Evolutionary conservation across 768 basidiomycete genomes (phyloP), one percentile per base, ranked within the genome.

Genomic region (Boletus reticuloceps): DNA sequence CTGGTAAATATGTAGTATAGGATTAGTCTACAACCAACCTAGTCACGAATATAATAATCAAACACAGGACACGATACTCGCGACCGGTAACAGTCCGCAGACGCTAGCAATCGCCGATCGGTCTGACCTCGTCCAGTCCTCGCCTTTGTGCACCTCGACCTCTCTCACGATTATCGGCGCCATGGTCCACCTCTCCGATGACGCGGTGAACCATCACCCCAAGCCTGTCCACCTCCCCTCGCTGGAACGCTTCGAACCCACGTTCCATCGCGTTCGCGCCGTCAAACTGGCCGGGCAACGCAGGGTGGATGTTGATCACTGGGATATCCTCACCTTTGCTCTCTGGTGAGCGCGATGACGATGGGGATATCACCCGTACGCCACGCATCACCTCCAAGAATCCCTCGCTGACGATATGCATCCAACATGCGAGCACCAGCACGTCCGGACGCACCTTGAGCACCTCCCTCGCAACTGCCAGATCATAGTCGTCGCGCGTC

Each of bases 241-340:
- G 81, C 66, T 89, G 81, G 68, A 91, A 97, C 0, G 94, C 94
- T 58, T 92, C 91, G 66, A 83, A 94, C 5, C 95, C 93, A 12
- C 96, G 77, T 59, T 89, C 83, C 50, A 98, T 89, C 2, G 95
- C 94, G 64, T 91, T 82, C 19, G 91, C 85, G 7, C 97, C 97
- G 62, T 97, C 94, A 63, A 99, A 99, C n/a, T 88, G 85, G 3
- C 94, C 94, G 0, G 96, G 96, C 3, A 99, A 75, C 6, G 97
- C 97, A 8, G 97, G 97, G 64, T 98, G 97, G 6, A 99, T 77
- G 68, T 98, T 99, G 76, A 99, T 96, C 58, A 97, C 90, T 1
- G 87, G 3, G 95, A 70, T 76, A 2, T 69, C 69, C 34, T 74
- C 62, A 0, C 8, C 27, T 6, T 7, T 27, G 27, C 27, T 27